Conservation (phyloP, 2,329 filamentous ascomycete genomes). For the Lomentospora prolificans region DNA sequence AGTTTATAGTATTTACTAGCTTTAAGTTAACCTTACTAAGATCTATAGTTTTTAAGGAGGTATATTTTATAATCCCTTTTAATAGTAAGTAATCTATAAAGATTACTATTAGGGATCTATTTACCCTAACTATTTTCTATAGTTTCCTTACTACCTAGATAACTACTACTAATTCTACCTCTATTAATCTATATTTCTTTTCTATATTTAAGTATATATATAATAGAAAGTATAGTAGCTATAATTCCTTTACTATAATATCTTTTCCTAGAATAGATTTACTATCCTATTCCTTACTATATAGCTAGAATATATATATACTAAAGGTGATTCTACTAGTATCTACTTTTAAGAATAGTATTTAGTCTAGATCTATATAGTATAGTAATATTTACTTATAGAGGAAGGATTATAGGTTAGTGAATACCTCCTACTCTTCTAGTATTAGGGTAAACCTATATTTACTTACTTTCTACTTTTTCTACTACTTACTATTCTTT, state of each 20-base stretch:
- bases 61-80: not conserved
- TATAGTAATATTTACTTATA: conserved; percentile 1
- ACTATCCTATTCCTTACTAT: not conserved
- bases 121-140: not conserved
- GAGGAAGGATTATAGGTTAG: not conserved
- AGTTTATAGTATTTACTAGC: not conserved
- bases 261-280: not conserved
- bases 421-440: no score
- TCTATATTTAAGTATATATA: not conserved
- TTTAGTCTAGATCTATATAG: conserved; percentile 7
- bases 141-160: not conserved
- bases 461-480: no score
- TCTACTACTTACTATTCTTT: no score
- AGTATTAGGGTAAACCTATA: no score
- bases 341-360: conserved; percentile 1
- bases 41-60: no score
- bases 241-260: not conserved
- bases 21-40: not conserved
- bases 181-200: not conserved
- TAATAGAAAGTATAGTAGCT: not conserved
- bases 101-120: not conserved
- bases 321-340: not conserved
- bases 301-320: not conserved
- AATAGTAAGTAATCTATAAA: not conserved
- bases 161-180: not conserved